phyloP scores from a whole-genome alignment of 2,329 filamentous ascomycete species.

The Alternaria burnsii region DNA sequence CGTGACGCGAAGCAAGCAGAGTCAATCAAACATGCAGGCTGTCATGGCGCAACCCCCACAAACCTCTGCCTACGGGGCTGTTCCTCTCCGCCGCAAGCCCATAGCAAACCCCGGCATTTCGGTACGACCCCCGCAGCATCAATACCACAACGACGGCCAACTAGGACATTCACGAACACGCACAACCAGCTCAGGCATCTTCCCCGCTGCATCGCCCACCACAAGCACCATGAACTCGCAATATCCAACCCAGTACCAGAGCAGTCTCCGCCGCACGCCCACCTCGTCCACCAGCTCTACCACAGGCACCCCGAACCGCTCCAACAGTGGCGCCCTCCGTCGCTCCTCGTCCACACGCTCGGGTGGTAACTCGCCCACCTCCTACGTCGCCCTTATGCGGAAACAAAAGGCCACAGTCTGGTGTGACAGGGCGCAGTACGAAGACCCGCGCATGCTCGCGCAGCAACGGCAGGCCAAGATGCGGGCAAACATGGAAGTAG shows the following conservation, averaged over 20 bases:
- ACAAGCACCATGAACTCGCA: constrained; percentile 45
- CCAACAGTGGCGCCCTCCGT: constrained; percentile 65
- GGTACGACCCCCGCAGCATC: constrained; percentile 40
- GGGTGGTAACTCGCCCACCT: constrained; percentile 66
- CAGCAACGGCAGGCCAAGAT: constrained; percentile 88
- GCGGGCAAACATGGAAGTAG: constrained; percentile 83
- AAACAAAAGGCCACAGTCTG: constrained; percentile 98
- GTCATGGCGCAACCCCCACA: constrained; percentile 38
- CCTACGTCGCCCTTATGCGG: constrained; percentile 94
- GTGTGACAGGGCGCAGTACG: constrained; percentile 93
- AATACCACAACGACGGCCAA: constrained; percentile 31
- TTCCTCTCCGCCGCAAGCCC: constrained; percentile 47
- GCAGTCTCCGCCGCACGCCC: constrained; percentile 63
- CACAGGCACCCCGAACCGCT: constrained; percentile 57
- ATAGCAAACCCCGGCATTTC: constrained; percentile 44
- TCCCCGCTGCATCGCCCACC: constrained; percentile 37
- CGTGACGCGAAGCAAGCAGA: constrained; percentile 28
- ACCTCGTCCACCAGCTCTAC: constrained; percentile 75
- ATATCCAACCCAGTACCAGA: constrained; percentile 46
- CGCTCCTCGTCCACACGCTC: constrained; percentile 85
- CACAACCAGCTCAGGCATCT: constrained; percentile 51
- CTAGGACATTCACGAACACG: constrained; percentile 48
- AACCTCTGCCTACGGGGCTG: constrained; percentile 36
- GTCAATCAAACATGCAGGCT: constrained; percentile 37
- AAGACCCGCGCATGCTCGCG: constrained; percentile 84